Evolutionary conservation across 2,329 filamentous ascomycete genomes (phyloP), one percentile per base, ranked within the genome.

Genomic region (Escovopsis sp.): DNA sequence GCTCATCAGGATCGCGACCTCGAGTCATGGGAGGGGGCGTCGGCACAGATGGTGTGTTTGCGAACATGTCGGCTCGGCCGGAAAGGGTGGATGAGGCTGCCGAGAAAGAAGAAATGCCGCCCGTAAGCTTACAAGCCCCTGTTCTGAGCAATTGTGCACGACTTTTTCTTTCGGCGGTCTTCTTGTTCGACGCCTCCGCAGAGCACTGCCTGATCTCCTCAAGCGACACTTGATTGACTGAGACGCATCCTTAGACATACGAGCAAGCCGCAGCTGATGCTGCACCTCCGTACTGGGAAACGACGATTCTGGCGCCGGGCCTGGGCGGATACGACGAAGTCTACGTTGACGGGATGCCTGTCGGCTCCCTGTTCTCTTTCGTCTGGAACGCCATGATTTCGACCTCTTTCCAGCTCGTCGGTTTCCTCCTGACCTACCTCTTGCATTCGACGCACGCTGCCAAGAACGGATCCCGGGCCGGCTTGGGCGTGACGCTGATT

Each of bases 231-330:
- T 3, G 8, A 46, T 60, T 65, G 51, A 66, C 54, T 32, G 27
- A 29, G 41, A 33, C 27, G 25, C 40, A 48, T n/a, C n/a, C n/a
- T 12, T 34, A 94, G 84, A 87, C 88, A 26, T 98, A 98, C 56
- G 90, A 98, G 68, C 88, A 96, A 73, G 90, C 90, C 13, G 90
- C 90, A 3, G 88, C 88, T 29, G 90, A 98, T 57, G 81, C 86
- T 17, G 90, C 90, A 33, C 90, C 90, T 1, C 90, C 90, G 0
- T 98, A 98, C 60, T 98, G 90, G 90, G 90, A 98, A 64, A 98
- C 90, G 5, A 96, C 90, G 0, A 94, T 98, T 44, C 72, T 98
- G 35, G 88, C 87, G 0, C 90, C 90, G 1, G 90, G 88, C 37
- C 75, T 90, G 44, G 81, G 81, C 35, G 82, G 81, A n/a, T 75